Conservation (phyloP, 2,329 filamentous ascomycete genomes). For the Alternaria conjuncta region DNA sequence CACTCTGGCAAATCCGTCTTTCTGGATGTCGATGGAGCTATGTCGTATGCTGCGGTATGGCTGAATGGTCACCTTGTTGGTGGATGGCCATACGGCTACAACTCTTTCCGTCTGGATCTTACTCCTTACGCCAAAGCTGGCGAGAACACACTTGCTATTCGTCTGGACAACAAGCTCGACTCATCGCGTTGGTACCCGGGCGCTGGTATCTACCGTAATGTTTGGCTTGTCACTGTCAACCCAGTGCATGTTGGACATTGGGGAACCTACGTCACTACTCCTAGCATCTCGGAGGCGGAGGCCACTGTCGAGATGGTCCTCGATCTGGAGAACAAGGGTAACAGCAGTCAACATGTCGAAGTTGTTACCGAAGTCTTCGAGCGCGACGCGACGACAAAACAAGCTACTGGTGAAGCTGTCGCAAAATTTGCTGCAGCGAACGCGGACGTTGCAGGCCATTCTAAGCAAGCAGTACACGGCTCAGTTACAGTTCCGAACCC, state of each 20-base stretch:
- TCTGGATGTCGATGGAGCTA: conserved; percentile 60
- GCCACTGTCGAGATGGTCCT: conserved; percentile 56
- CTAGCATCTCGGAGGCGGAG: conserved; percentile 52
- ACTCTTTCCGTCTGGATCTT: conserved; percentile 60
- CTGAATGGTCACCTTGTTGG: conserved; percentile 59
- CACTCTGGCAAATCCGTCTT: conserved; percentile 52
- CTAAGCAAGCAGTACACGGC: conserved; percentile 43
- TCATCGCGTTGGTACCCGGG: conserved; percentile 63
- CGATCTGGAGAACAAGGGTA: conserved; percentile 55
- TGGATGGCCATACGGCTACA: conserved; percentile 61
- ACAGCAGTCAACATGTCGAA: conserved; percentile 42
- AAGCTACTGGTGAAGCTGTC: conserved; percentile 30
- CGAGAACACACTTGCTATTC: conserved; percentile 57
- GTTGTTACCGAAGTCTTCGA: conserved; percentile 53
- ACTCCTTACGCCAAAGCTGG: conserved; percentile 50
- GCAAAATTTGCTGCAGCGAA: conserved; percentile 45
- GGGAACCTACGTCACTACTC: conserved; percentile 58
- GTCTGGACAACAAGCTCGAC: conserved; percentile 58
- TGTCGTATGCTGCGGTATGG: conserved; percentile 62
- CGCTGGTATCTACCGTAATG: conserved; percentile 61
- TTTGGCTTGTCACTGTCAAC: conserved; percentile 60
- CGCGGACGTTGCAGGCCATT: conserved; percentile 39
- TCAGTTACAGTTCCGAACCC: conserved; percentile 50
- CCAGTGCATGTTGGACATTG: conserved; percentile 56
- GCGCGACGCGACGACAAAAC: conserved; percentile 43